Percentiles rank a stretch among this genome's conserved stretches.
Evolutionary conservation across 1,139 yeast genomes (phyloP).

Genomic region (Candida sanyaensis): DNA sequence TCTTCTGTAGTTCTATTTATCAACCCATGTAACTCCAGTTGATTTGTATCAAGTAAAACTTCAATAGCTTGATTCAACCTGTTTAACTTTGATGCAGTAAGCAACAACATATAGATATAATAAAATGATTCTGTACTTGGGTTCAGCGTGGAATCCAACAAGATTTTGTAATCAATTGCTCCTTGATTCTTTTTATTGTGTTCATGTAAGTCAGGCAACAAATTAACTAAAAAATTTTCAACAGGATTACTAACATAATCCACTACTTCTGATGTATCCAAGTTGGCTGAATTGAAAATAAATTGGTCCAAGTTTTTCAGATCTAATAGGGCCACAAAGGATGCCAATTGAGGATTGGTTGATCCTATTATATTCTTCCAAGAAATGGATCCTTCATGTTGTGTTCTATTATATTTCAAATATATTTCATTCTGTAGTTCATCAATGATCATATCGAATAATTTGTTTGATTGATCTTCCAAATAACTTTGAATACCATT

Average conservation of each 20-base stretch:
- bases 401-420: conserved; percentile 39
- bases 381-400: conserved; percentile 15
- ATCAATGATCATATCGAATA: conserved; percentile 74
- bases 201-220: conserved; percentile 35
- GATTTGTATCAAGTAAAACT: conserved; percentile 47
- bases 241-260: conserved; percentile 48
- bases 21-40: conserved; percentile 48
- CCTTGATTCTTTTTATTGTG: conserved; percentile 21
- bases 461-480: conserved; percentile 59
- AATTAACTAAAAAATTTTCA: conserved; percentile 29
- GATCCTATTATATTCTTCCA: conserved; percentile 33
- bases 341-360: conserved; percentile 35
- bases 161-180: conserved; percentile 29
- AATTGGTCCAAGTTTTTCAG: conserved; percentile 58
- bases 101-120: conserved; percentile 57
- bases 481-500: conserved; percentile 58
- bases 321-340: conserved; percentile 35
- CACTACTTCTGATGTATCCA: conserved; percentile 57
- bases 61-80: conserved; percentile 64
- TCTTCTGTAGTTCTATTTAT: conserved; percentile 67
- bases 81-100: conserved; percentile 62
- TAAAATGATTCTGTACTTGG: conserved; percentile 49
- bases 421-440: conserved; percentile 77
- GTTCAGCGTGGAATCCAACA: conserved; percentile 31
- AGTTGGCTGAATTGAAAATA: conserved; percentile 56